Conservation (phyloP, 176 grass and related monocot genomes). For the Oryza rufipogon region DNA sequence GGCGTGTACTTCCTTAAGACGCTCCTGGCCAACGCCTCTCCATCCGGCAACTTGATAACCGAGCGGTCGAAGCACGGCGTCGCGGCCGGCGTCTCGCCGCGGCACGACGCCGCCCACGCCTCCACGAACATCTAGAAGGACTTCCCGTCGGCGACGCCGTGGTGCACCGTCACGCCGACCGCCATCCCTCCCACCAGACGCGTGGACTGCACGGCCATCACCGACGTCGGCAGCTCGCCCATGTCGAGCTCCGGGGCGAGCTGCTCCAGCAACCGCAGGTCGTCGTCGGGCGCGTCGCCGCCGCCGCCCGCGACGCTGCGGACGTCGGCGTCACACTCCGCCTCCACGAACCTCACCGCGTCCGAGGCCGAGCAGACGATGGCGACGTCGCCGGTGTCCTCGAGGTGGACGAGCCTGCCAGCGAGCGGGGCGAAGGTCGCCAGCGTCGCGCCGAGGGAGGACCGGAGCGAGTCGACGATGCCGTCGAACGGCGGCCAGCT, state of each 20-base stretch:
- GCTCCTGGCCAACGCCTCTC: constrained; percentile 17
- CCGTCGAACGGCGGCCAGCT: constrained; percentile 36
- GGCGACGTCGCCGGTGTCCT: constrained; percentile 37
- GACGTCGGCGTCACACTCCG: constrained; percentile 49
- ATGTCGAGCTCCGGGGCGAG: constrained; percentile 44
- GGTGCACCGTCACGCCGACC: constrained; percentile 36
- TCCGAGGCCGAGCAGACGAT: constrained; percentile 37
- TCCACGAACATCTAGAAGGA: constrained; percentile 41
- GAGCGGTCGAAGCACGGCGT: constrained; percentile 16
- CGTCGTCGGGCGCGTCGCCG: constrained; percentile 37
- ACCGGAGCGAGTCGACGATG: constrained; percentile 3
- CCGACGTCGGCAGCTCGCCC: constrained; percentile 39
- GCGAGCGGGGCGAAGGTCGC: constrained; percentile 39
- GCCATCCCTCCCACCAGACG: background rate
- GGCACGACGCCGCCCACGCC: constrained; percentile 25
- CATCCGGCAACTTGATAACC: background rate
- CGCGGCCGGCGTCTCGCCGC: background rate
- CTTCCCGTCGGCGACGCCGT: constrained; percentile 27
- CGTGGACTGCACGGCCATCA: constrained; percentile 58
- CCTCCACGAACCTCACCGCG: constrained; percentile 46
- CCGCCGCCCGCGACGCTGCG: constrained; percentile 28
- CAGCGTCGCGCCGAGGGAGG: constrained; percentile 36
- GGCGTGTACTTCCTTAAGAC: constrained; percentile 3
- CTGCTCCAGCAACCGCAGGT: background rate
- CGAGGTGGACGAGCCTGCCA: constrained; percentile 38